phyloP scores from a whole-genome alignment of 192 early-diverging fungal species.

The Backusella macrospora region DNA sequence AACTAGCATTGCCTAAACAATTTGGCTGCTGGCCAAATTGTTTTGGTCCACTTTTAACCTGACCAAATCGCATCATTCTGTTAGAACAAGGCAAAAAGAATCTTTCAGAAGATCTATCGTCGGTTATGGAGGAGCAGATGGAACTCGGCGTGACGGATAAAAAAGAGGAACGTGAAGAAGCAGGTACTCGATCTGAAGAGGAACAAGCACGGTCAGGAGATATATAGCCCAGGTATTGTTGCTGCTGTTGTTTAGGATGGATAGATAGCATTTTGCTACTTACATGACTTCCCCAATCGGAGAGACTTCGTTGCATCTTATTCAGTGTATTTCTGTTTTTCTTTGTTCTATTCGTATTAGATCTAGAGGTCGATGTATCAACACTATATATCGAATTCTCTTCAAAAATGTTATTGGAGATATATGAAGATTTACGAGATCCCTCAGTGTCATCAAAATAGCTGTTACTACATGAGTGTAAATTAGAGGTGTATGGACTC shows the following conservation, averaged over 20 bases:
- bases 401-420: background rate
- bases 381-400: background rate
- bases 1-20: background rate
- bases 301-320: slow-evolving; percentile 7
- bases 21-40: slow-evolving; percentile 6
- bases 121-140: background rate
- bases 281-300: background rate
- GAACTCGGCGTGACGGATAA: background rate
- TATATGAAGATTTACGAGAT: background rate
- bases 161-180: background rate
- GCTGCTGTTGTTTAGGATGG: background rate
- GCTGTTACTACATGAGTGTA: background rate
- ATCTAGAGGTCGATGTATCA: background rate
- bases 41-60: slow-evolving; percentile 1
- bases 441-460: background rate
- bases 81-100: background rate
- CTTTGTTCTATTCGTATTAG: background rate
- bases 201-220: background rate
- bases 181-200: background rate
- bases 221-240: background rate
- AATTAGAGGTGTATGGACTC: background rate
- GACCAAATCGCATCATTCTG: slow-evolving; percentile 14
- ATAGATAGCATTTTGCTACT: background rate
- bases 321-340: background rate
- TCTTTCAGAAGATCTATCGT: background rate